phyloP scores from a whole-genome alignment of 441 rosid species.

The Populus hybrid region DNA sequence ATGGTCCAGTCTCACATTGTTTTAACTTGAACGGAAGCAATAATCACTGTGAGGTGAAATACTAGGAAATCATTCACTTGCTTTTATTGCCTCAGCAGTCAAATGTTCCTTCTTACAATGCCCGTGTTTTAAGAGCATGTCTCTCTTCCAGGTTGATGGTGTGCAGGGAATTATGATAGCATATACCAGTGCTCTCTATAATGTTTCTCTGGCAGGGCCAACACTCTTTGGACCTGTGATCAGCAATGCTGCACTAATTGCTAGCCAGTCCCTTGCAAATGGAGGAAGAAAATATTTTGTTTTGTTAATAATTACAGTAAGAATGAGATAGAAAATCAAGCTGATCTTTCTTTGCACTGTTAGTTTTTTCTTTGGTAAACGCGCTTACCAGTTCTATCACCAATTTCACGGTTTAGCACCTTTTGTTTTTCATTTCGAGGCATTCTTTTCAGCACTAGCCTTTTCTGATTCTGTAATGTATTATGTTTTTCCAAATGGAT shows the following conservation, averaged over 20 bases:
- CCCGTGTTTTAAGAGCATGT: conserved; percentile 11
- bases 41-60: conserved; percentile 61
- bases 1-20: conserved; percentile 89
- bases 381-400: background rate
- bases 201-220: conserved; percentile 95
- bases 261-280: conserved; percentile 66
- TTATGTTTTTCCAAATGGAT: background rate
- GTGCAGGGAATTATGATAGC: conserved; percentile 79
- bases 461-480: background rate
- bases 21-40: conserved; percentile 92
- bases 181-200: conserved; percentile 72
- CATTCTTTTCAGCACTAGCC: background rate
- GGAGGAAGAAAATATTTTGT: conserved; percentile 59
- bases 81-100: conserved; percentile 1
- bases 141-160: conserved; percentile 74
- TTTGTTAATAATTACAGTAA: conserved; percentile 84
- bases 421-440: background rate
- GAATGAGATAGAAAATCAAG: conserved; percentile 7
- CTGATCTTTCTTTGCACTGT: background rate
- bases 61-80: conserved; percentile 7
- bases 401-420: background rate
- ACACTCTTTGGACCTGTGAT: conserved; percentile 94
- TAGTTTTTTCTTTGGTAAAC: background rate
- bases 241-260: conserved; percentile 61
- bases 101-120: background rate